Base-by-base conservation (phyloP, 2,329 filamentous ascomycete genomes). In the Colletotrichum sp. region DNA sequence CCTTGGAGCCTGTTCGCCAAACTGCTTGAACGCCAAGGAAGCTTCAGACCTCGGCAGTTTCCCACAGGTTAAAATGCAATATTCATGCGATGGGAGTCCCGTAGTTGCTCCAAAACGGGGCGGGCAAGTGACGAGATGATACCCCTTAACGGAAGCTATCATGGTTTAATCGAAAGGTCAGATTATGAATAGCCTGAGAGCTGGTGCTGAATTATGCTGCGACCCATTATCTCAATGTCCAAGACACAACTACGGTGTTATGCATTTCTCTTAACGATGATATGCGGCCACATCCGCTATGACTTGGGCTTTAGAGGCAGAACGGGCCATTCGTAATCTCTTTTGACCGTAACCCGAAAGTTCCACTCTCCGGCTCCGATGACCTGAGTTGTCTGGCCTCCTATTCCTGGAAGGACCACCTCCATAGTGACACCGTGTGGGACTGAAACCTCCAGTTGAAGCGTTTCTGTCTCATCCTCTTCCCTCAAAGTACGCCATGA, bases 271-370 rank as follows among this genome's bases (percentile, higher is more conserved):
- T 48, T 2, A 48, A n/a, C 19, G 19, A 48, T n/a, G 19, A 48
- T n/a, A 12, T 44, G 36, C 36, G 15, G 7, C 39, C 5, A 11
- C 11, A 44, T 7, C 28, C 8, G 22, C 32, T 19, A 39, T n/a
- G 32, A 64, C 60, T 64, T 64, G 15, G 60, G 32, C 6, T 36
- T 36, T 1, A 44, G 19, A 4, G 60, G 19, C 15, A 68, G 27
- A 13, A 76, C 72, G 8, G 69, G 69, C 69, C 67, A 77, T 27
- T 71, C 63, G n/a, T 71, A 68, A 6, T 59, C 22, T 9, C 63
- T 30, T 27, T 36, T 28, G 28, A 48, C 27, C 16, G 48, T 44
- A 12, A 59, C 28, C 12, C 16, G n/a, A 28, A 71, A 74, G 5
- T 44, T 32, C 72, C 75, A 77, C 30, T 67, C 22, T 0, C 77